Base-by-base conservation (phyloP, 768 basidiomycete genomes). In the Pholiota conissans region DNA sequence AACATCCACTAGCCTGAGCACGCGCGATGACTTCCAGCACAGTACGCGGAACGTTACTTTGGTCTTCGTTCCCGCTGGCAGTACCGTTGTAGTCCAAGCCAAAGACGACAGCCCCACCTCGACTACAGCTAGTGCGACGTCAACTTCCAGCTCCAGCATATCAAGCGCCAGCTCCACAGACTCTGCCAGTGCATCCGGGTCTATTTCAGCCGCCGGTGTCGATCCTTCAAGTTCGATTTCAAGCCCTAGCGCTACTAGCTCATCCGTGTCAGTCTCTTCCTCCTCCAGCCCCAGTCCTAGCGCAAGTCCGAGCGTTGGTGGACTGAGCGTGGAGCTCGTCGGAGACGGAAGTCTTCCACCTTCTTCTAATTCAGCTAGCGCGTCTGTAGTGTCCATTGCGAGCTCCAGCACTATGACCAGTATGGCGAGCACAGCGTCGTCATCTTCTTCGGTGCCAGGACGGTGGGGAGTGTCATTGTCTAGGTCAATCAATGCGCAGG, bases 31-130 rank as follows among this genome's bases (percentile, higher is more conserved):
- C 13, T 56, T 66, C 27, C 59, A 61, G 22, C 55, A 60, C 24
- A 58, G 56, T 28, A 63, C 72, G 7, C 74, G 74, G 67, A 80
- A 79, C 54, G 84, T 85, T 5, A 79, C 79, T 0, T 74, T 88
- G n/a, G 70, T 81, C 22, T 86, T 85, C 67, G 74, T 75, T 2
- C 78, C 83, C 37, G 57, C 67, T 4, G 71, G 74, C 26, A 71
- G 69, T 37, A 66, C 70, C 9, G 65, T 65, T 11, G 61, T 58
- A 16, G 64, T 60, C 22, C 61, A 67, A 29, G 59, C 56, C 26
- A 55, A 48, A n/a, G 46, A 63, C 18, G 18, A 30, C 14, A n/a
- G n/a, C n/a, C n/a, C n/a, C n/a, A n/a, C n/a, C n/a, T n/a, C n/a
- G n/a, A n/a, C n/a, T n/a, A 16, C 53, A 24, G 27, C 39, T 11